These are phyloP conservation scores for Toxicodendron radicans DNA, from an alignment of 345 rosid species.

Conservation along the genomic window DNA sequence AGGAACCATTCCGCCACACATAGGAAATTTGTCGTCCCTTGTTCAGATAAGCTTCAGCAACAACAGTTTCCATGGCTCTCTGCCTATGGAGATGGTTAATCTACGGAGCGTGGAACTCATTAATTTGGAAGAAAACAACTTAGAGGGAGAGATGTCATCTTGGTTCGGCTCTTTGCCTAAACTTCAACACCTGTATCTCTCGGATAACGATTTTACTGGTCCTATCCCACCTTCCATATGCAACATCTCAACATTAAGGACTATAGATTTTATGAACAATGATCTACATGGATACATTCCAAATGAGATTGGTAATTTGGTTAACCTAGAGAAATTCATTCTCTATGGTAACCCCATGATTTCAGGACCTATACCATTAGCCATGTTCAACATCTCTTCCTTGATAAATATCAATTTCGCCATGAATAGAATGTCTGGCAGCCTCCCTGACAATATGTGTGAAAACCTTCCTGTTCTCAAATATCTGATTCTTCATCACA, in stretches of 20 bases:
- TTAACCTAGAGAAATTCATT: neutral
- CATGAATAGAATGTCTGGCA: neutral
- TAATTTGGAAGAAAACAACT: neutral
- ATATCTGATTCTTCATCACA: neutral
- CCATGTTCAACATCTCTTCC: neutral
- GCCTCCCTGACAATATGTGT: neutral
- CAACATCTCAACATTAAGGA: neutral
- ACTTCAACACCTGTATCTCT: slow-evolving; percentile 5
- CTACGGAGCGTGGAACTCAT: neutral
- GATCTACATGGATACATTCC: neutral
- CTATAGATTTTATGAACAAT: neutral
- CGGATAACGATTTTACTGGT: slow-evolving; percentile 21
- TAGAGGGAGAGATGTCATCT: slow-evolving; percentile 10
- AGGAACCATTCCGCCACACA: slow-evolving; percentile 26
- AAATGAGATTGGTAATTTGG: neutral
- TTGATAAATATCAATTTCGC: neutral
- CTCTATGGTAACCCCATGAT: neutral
- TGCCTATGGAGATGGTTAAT: neutral
- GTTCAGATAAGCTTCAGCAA: neutral
- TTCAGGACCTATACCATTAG: neutral
- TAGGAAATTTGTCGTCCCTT: slow-evolving; percentile 22
- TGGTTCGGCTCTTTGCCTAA: slow-evolving; percentile 8
- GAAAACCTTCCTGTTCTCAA: neutral
- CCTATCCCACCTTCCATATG: slow-evolving; percentile 11
- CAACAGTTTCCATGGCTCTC: slow-evolving; percentile 18